Percentiles rank a stretch among this genome's conserved stretches.
phyloP scores from a whole-genome alignment of 768 basidiomycete genomes.

The Boletellus ananas region DNA sequence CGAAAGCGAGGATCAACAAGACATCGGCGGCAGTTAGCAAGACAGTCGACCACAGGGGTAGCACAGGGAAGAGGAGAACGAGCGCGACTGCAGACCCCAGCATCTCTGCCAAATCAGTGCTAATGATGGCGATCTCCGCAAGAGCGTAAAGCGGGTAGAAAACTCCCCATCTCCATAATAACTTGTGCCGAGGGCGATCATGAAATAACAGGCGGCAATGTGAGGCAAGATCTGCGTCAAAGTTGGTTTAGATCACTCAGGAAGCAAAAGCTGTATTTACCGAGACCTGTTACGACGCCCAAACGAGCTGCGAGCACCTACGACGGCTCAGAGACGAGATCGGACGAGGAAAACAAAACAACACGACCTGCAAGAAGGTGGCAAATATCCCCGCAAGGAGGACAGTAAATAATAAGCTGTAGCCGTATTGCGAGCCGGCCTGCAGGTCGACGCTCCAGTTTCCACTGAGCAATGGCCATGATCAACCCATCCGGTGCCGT shows the following conservation, averaged over 20 bases:
- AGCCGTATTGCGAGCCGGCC: slow-evolving; percentile 83
- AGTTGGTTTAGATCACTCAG: slow-evolving; percentile 11
- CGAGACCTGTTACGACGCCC: slow-evolving; percentile 78
- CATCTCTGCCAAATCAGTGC: slow-evolving; percentile 79
- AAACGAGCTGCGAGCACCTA: slow-evolving; percentile 76
- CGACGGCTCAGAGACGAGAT: slow-evolving; percentile 2
- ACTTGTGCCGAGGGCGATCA: slow-evolving; percentile 56
- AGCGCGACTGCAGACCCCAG: slow-evolving; percentile 80
- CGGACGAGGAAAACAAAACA: neutral
- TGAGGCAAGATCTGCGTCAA: slow-evolving; percentile 48
- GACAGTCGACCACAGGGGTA: slow-evolving; percentile 69
- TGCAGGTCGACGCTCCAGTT: slow-evolving; percentile 92
- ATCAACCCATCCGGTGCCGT: neutral
- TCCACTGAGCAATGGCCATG: slow-evolving; percentile 41
- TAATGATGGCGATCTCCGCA: slow-evolving; percentile 68
- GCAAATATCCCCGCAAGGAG: slow-evolving; percentile 80
- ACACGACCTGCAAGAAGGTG: slow-evolving; percentile 66
- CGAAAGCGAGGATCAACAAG: slow-evolving; percentile 62
- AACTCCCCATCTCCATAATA: slow-evolving; percentile 53
- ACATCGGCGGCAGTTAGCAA: slow-evolving; percentile 69
- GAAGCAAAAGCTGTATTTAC: slow-evolving; percentile 35
- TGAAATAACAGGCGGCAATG: slow-evolving; percentile 65
- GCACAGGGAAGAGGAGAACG: slow-evolving; percentile 64
- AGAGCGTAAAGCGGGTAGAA: slow-evolving; percentile 64
- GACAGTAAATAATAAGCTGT: slow-evolving; percentile 81